A percentile compares a stretch with the other conserved stretches of the same genome.
Conservation (phyloP, 176 grass and related monocot species). For the Eleusine coracana region DNA sequence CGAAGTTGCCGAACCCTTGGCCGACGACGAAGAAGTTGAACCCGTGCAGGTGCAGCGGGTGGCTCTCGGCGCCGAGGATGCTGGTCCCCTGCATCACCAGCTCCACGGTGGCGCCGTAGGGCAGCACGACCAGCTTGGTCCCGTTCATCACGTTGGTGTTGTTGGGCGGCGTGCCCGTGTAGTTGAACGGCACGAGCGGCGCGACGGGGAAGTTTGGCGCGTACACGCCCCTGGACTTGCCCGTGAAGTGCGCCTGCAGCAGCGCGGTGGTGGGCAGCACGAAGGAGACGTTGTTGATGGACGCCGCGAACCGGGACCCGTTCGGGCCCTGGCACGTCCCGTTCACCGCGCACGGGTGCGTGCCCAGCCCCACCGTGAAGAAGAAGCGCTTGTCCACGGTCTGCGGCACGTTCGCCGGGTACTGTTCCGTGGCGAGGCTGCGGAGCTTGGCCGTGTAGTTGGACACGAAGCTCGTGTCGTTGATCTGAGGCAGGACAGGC, state of each 20-base stretch:
- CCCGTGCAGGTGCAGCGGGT: constrained; percentile 76
- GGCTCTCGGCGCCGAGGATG: constrained; percentile 62
- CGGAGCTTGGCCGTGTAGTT: constrained; percentile 61
- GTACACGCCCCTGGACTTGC: constrained; percentile 58
- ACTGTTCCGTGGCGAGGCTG: constrained; percentile 52
- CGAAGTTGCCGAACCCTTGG: constrained; percentile 73
- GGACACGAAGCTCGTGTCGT: constrained; percentile 57
- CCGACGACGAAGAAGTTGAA: constrained; percentile 77
- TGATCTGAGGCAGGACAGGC: constrained; percentile 47
- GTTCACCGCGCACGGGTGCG: constrained; percentile 57
- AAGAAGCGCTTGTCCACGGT: constrained; percentile 51
- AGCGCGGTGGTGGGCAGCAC: constrained; percentile 58
- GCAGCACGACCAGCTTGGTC: constrained; percentile 60
- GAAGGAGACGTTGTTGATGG: constrained; percentile 71
- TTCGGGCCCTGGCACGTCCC: constrained; percentile 62
- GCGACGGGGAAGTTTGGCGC: constrained; percentile 48
- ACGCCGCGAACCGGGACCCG: constrained; percentile 48
- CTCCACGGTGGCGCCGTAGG: constrained; percentile 55
- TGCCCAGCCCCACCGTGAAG: constrained; percentile 73
- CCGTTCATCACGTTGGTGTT: constrained; percentile 64
- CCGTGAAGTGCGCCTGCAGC: constrained; percentile 70
- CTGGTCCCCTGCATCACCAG: constrained; percentile 73
- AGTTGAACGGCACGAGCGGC: constrained; percentile 67
- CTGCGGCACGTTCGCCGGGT: constrained; percentile 52
- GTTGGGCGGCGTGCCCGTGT: constrained; percentile 63